Base-by-base conservation (phyloP, 2,329 filamentous ascomycete genomes). In the Ophiocordyceps camponoti-leonardi region DNA sequence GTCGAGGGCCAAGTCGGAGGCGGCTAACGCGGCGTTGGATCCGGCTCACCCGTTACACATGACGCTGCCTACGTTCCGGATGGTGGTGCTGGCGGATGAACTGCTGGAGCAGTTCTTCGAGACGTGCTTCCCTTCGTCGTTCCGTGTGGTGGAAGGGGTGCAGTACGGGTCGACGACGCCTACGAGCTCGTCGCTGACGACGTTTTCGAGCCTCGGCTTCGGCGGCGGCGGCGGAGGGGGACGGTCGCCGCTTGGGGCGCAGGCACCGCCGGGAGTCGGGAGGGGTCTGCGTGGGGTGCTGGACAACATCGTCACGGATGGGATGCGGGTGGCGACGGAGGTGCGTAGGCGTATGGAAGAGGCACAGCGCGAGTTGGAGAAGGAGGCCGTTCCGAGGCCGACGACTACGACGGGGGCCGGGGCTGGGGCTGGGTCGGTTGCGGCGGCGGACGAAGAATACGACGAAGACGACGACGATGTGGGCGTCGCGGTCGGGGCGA, bases 51-150 rank as follows among this genome's bases (percentile, higher is more conserved):
- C 92, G 7, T 73, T 98, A 1, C 84, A 95, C 60, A 95, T 98
- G 57, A 96, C 92, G 1, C 73, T 98, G 1, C 92, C 92, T 1
- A 98, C 92, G 1, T 98, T 98, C 73, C 83, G 92, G 52, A 98
- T 98, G 92, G 87, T 98, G 4, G 85, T 98, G 11, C 77, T 98
- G 8, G 92, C 92, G 41, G 92, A 98, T 57, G 92, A 98, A 61
- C 74, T 93, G 1, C 76, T 98, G 6, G 90, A 98, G 57, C 85
- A 93, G 53, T 98, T 98, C 65, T 98, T 98, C 60, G 92, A 98
- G 65, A 85, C 86, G 1, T 93, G 87, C 39, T 95, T 96, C 65
- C 86, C 90, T 0, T 79, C 84, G 44, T 94, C 87, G 1, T 93
- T 98, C 74, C 86, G 85, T 56, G 79, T 95, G 42, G 80, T 85